phyloP scores from a whole-genome alignment of 176 grass and related monocot genomes.

The Aegilops longissima region DNA sequence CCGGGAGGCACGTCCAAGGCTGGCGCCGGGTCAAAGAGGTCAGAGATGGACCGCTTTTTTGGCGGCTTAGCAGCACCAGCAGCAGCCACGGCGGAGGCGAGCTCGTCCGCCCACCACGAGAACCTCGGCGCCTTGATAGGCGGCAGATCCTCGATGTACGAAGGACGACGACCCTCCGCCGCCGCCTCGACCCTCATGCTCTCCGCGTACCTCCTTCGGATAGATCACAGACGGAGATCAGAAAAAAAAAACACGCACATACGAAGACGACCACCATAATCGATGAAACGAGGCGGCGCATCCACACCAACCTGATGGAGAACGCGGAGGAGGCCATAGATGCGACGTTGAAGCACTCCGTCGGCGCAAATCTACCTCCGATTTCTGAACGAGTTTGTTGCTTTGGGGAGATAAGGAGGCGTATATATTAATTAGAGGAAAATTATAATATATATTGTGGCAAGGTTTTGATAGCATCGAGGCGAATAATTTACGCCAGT shows the following conservation, averaged over 20 bases:
- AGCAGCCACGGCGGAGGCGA: constrained; percentile 2
- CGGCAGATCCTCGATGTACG: constrained; percentile 19
- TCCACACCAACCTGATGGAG: not conserved
- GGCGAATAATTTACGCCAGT: not conserved
- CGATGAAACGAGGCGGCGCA: not conserved
- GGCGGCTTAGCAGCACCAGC: constrained; percentile 18
- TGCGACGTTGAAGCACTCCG: not conserved
- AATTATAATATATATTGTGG: not conserved
- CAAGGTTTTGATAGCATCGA: not conserved
- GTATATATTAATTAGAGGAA: not conserved
- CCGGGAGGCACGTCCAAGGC: not conserved
- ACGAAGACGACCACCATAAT: not conserved
- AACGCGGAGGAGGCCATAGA: not conserved
- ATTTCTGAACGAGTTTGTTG: not conserved
- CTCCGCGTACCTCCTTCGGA: constrained; percentile 37
- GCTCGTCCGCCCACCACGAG: constrained; percentile 62
- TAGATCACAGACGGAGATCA: constrained; percentile 7
- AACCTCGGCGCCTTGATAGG: constrained; percentile 43
- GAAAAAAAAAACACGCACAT: not conserved
- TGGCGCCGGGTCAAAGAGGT: constrained; percentile 59
- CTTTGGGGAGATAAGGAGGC: not conserved
- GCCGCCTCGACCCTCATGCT: constrained; percentile 5
- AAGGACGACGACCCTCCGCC: not conserved
- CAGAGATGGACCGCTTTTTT: constrained; percentile 61
- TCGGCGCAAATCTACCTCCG: not conserved